Base-by-base conservation (phyloP, 352 stramenopile species). In the Thraustochytrium sp. region DNA sequence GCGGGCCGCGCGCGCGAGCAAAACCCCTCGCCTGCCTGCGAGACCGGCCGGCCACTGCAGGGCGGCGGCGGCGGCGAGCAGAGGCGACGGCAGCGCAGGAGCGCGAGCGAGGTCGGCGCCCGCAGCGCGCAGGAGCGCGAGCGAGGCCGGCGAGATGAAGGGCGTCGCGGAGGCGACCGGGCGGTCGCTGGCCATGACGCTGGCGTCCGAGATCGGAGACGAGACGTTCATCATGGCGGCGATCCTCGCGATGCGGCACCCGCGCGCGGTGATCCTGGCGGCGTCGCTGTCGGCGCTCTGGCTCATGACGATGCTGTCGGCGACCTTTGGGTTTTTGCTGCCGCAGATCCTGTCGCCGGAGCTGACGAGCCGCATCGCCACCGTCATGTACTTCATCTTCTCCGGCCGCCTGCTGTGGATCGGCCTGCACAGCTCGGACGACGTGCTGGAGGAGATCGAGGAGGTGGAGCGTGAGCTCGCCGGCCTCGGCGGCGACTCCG, bases 161-260 rank as follows among this genome's bases (percentile, higher is more conserved):
- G 59, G 65, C 11, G 68, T 77, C 49, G 42, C 42, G 16, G 49
- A 11, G 16, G 21, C 65, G 29, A 61, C 46, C 16, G 65, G 65
- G 40, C 65, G 65, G 40, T 77, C 65, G 16, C 49, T 98, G 49
- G 85, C 95, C 72, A 98, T 97, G 88, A 99, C 99, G 88, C 93
- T 98, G 85, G 96, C 95, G 36, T 99, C 97, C 1, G 97, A 99
- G 90, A 97, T 99, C 83, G 97, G 97, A 46, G 97, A 99, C 90
- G 99, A 99, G 88, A 68, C 56, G 0, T 83, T 85, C 29, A 85
- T 85, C 49, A 85, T 85, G 34, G 80, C 49, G 11, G 80, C 65
- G 8, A 74, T 99, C 75, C 86, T 99, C 82, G 96, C 92, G 62
- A 99, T 99, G 96, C 94, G 95, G 84, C 92, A 98, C 87, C 65